phyloP scores from a whole-genome alignment of 345 rosid genomes.

The Populus nigra region DNA sequence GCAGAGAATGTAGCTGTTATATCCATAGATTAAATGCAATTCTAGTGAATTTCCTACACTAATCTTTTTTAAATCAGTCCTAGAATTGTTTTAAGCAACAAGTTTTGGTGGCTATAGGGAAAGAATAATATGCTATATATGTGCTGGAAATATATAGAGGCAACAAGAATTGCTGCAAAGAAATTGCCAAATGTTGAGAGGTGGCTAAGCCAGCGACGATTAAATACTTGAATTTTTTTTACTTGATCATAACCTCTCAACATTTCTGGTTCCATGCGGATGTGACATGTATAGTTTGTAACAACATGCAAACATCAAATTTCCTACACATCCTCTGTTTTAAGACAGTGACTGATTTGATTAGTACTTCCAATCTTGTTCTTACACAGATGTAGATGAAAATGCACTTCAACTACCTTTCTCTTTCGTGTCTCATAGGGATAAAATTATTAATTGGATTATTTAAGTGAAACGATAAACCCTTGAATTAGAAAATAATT shows the following conservation, averaged over 20 bases:
- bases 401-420: background rate
- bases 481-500: too few relatives aligned
- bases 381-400: background rate
- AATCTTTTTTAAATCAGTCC: background rate
- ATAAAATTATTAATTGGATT: background rate
- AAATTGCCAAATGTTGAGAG: slow-evolving; percentile 3
- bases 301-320: background rate
- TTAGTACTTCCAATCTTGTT: background rate
- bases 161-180: too few relatives aligned
- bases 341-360: background rate
- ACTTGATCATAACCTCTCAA: slow-evolving; percentile 49
- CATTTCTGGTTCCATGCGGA: slow-evolving; percentile 24
- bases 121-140: too few relatives aligned
- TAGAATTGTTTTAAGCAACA: slow-evolving; percentile 8
- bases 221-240: background rate
- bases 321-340: background rate
- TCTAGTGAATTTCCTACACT: background rate
- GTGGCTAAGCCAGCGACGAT: slow-evolving; percentile 24
- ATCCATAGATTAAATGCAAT: too few relatives aligned
- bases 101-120: background rate
- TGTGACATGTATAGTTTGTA: background rate
- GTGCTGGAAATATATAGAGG: background rate
- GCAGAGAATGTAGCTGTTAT: slow-evolving; percentile 4
- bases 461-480: background rate
- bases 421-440: background rate